These are phyloP conservation scores for Prunus mira DNA, from an alignment of 306 rosid genomes.

Conservation along the genomic window DNA sequence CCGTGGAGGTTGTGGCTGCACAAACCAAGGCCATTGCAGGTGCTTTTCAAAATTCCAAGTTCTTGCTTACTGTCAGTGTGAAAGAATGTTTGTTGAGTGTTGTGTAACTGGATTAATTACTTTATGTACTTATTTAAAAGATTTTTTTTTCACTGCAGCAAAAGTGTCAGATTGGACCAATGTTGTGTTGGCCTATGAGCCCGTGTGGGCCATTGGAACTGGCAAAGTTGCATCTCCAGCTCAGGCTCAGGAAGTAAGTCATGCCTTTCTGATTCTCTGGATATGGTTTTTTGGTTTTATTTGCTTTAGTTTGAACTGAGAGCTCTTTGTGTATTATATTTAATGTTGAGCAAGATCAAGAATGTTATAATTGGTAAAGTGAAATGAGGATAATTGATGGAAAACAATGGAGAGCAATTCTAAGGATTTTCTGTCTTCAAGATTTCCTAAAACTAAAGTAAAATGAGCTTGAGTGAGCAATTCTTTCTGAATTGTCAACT, in stretches of 20 bases:
- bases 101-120: neutral
- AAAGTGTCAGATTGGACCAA: constrained; percentile 57
- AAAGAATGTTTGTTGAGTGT: neutral
- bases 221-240: constrained; percentile 85
- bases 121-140: neutral
- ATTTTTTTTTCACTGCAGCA: constrained; percentile 37
- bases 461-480: neutral
- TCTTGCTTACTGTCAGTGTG: neutral
- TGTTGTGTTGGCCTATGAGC: constrained; percentile 81
- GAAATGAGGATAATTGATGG: neutral
- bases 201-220: constrained; percentile 94
- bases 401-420: neutral
- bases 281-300: neutral
- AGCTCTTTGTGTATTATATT: neutral
- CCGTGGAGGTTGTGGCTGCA: constrained; percentile 61
- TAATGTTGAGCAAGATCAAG: neutral
- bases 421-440: neutral
- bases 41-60: neutral
- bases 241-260: constrained; percentile 52
- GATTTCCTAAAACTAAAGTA: neutral
- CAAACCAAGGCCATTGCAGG: constrained; percentile 94
- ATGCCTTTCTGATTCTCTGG: neutral
- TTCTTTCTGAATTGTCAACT: neutral
- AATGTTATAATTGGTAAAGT: neutral
- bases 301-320: neutral